phyloP scores from a whole-genome alignment of 345 rosid species.

The Syzygium grande region DNA sequence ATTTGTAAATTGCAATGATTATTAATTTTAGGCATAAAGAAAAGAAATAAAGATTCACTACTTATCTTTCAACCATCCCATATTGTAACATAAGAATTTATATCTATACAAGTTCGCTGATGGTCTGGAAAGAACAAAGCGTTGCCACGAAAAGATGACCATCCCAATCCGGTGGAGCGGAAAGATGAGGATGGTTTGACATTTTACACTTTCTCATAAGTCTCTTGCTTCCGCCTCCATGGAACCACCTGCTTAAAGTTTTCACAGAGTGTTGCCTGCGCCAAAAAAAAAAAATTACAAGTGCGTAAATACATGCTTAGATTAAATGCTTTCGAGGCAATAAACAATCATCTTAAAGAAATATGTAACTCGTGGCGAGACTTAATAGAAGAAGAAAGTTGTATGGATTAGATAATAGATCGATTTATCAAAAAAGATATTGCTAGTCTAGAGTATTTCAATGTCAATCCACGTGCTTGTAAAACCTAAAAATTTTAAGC shows the following conservation, averaged over 20 bases:
- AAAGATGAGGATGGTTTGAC: not conserved
- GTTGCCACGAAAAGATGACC: not conserved
- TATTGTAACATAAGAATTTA: not conserved
- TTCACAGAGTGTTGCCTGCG: constrained; percentile 1
- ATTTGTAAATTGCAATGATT: not conserved
- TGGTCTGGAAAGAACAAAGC: not conserved
- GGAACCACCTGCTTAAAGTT: constrained; percentile 10
- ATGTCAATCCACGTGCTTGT: not conserved
- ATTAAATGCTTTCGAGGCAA: not conserved
- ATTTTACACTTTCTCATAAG: not conserved
- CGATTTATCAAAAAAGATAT: not conserved
- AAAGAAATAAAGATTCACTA: not conserved
- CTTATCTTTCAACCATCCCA: not conserved
- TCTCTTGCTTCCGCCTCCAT: not conserved
- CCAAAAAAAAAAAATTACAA: not conserved
- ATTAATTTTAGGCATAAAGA: not conserved
- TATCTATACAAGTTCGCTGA: not conserved
- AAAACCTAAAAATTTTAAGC: not conserved
- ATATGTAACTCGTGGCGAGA: not conserved
- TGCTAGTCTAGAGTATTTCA: not conserved
- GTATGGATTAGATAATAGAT: not conserved
- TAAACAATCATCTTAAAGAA: not conserved
- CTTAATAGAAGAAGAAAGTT: not conserved
- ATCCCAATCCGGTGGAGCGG: not conserved
- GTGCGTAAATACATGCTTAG: not conserved